These are phyloP conservation scores for Cnidoscolus chayamansa DNA, from an alignment of 441 rosid genomes.

Conservation along the genomic window DNA sequence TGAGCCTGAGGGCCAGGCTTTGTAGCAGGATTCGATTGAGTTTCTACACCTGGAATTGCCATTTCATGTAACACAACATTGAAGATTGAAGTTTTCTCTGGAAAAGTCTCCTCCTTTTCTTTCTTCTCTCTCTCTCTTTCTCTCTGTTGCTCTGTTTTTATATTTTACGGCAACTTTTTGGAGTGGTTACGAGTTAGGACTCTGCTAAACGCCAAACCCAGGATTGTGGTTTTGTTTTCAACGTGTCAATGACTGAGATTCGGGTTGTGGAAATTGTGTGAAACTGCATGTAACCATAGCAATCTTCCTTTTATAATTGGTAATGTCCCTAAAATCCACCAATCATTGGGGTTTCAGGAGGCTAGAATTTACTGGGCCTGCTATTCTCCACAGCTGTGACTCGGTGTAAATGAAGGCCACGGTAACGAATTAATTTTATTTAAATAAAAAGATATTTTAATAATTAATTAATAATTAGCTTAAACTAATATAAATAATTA, in stretches of 20 bases:
- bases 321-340: not conserved
- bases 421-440: no score
- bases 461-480: not conserved
- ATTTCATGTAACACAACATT: conserved; percentile 29
- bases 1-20: conserved; percentile 17
- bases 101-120: not conserved
- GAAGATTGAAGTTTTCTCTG: conserved; percentile 9
- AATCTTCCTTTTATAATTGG: not conserved
- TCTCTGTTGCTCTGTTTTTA: not conserved
- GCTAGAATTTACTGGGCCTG: not conserved
- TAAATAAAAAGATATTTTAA: not conserved
- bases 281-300: not conserved
- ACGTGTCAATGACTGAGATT: not conserved
- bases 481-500: no score
- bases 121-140: not conserved
- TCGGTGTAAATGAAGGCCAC: no score
- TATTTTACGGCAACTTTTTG: not conserved
- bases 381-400: no score
- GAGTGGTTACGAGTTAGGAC: not conserved
- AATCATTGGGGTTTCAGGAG: not conserved
- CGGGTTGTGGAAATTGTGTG: not conserved
- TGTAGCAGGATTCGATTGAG: conserved; percentile 12
- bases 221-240: not conserved
- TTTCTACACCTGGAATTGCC: not conserved
- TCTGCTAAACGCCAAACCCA: no score